Evolutionary conservation across 352 stramenopile genomes (phyloP).

Genomic region (Phytopythium mirpurense): DNA sequence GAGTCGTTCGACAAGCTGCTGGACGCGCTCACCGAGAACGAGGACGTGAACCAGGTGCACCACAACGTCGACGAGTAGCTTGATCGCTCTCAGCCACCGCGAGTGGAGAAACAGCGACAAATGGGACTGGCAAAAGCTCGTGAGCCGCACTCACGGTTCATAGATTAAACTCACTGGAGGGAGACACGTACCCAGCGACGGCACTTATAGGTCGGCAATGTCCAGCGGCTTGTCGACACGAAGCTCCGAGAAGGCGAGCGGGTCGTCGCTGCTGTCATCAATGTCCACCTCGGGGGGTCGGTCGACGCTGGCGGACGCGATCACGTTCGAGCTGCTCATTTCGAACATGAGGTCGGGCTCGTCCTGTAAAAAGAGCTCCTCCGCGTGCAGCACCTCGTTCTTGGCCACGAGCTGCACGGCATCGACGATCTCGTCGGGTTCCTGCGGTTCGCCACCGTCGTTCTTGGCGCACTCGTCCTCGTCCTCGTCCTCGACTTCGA

Average conservation of each 20-base stretch:
- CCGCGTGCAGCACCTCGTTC: conserved; percentile 24
- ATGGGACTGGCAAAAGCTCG: not conserved
- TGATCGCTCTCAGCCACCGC: too few relatives aligned
- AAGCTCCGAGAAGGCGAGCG: conserved; percentile 29
- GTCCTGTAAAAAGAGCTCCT: conserved; percentile 14
- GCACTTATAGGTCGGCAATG: conserved; percentile 26
- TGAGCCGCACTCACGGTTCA: not conserved
- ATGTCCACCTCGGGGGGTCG: conserved; percentile 7
- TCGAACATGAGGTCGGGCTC: conserved; percentile 14
- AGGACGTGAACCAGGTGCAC: conserved; percentile 77
- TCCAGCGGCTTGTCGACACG: conserved; percentile 30
- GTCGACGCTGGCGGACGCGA: not conserved
- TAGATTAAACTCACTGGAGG: conserved; percentile 3
- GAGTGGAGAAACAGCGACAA: not conserved
- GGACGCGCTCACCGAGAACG: conserved; percentile 70
- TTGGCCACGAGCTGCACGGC: conserved; percentile 34
- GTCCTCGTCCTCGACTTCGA: conserved; percentile 55
- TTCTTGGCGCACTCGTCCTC: conserved; percentile 27
- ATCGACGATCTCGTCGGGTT: conserved; percentile 39
- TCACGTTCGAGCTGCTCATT: conserved; percentile 13
- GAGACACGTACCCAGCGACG: not conserved
- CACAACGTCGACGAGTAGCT: conserved; percentile 85
- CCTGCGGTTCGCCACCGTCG: conserved; percentile 14
- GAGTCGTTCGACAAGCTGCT: conserved; percentile 76
- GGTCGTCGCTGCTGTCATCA: conserved; percentile 16